Evolutionary conservation across 257 asterid species (phyloP).

Genomic region (Solanum pimpinellifolium): DNA sequence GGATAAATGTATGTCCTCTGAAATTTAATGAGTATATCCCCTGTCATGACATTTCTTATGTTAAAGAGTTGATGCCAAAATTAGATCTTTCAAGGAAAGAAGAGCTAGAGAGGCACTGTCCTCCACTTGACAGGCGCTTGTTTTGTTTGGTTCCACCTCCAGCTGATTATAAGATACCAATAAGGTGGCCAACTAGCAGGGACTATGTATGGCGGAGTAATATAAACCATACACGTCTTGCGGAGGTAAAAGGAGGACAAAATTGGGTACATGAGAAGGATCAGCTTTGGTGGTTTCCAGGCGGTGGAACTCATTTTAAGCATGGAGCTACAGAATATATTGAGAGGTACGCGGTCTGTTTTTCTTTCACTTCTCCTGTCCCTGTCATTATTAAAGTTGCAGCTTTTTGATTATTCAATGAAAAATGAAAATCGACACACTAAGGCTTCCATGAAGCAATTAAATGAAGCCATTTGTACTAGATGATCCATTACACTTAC

Average conservation of each 20-base stretch:
- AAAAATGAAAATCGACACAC: neutral
- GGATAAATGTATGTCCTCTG: slow-evolving; percentile 75
- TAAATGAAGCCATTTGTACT: neutral
- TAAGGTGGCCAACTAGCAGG: slow-evolving; percentile 87
- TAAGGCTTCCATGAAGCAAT: neutral
- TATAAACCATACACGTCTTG: slow-evolving; percentile 82
- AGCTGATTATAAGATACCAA: slow-evolving; percentile 76
- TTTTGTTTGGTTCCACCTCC: slow-evolving; percentile 95
- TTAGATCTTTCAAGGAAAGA: slow-evolving; percentile 68
- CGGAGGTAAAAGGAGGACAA: slow-evolving; percentile 95
- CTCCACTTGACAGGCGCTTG: slow-evolving; percentile 55
- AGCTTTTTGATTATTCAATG: neutral
- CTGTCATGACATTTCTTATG: slow-evolving; percentile 72
- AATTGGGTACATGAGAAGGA: slow-evolving; percentile 89
- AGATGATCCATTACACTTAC: neutral
- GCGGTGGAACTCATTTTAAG: slow-evolving; percentile 98
- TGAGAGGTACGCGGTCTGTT: slow-evolving; percentile 38
- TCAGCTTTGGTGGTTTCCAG: slow-evolving; percentile 94
- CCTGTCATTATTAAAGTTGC: neutral
- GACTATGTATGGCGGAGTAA: slow-evolving; percentile 95
- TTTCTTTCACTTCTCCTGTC: neutral
- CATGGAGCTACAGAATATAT: slow-evolving; percentile 95
- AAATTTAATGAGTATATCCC: slow-evolving; percentile 76
- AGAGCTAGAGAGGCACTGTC: slow-evolving; percentile 93
- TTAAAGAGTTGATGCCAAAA: slow-evolving; percentile 52